These are phyloP conservation scores for Cercospora berteroae DNA, from an alignment of 2,329 filamentous ascomycete species.

Conservation along the genomic window DNA sequence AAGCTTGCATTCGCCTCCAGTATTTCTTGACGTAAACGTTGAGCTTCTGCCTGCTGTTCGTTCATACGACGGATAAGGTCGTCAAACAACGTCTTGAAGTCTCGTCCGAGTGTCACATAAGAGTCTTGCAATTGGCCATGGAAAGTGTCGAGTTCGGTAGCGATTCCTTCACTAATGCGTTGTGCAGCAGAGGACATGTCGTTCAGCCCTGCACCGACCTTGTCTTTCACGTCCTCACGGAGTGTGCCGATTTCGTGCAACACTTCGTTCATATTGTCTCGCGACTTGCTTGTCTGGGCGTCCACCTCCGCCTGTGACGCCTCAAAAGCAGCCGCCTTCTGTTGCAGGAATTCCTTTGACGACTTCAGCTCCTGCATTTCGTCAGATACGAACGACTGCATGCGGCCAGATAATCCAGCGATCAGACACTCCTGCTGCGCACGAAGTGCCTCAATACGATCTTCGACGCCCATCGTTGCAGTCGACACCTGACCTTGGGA, in stretches of 20 bases:
- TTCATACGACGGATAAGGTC: conserved; percentile 72
- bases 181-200: conserved; percentile 81
- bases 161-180: conserved; percentile 83
- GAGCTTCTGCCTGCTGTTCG: conserved; percentile 73
- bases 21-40: conserved; percentile 69
- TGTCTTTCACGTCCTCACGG: conserved; percentile 80
- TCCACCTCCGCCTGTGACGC: conserved; percentile 67
- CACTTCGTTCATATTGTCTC: conserved; percentile 84
- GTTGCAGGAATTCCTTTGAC: conserved; percentile 68
- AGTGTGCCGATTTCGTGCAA: conserved; percentile 90
- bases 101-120: conserved; percentile 76
- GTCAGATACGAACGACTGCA: conserved; percentile 72
- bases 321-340: conserved; percentile 66
- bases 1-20: conserved; percentile 66
- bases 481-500: conserved; percentile 73
- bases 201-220: conserved; percentile 79
- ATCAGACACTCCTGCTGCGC: conserved; percentile 71
- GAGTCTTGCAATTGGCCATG: conserved; percentile 81
- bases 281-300: conserved; percentile 65
- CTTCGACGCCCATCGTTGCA: conserved; percentile 74
- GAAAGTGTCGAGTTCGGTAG: conserved; percentile 80
- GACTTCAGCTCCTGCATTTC: conserved; percentile 70
- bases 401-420: conserved; percentile 63
- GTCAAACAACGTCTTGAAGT: conserved; percentile 84
- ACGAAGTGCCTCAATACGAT: conserved; percentile 70